Percentiles rank a stretch among this genome's conserved stretches.
Evolutionary conservation across 164 flowering plant genomes (phyloP).

Genomic region (Magnolia officinalis): DNA sequence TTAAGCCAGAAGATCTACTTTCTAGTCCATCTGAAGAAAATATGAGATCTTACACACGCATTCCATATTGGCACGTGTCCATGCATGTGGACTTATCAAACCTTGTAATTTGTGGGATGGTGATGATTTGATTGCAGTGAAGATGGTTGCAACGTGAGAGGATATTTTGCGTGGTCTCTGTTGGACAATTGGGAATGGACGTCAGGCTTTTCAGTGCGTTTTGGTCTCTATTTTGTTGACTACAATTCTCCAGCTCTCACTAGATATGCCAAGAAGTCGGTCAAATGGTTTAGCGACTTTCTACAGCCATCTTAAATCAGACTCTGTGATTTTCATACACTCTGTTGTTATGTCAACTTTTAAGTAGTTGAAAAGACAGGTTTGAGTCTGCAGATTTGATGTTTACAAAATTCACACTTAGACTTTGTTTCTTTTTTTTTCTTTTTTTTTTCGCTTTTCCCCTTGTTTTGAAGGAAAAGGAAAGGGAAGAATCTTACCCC

Average conservation of each 20-base stretch:
- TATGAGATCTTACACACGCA: neutral
- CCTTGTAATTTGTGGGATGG: neutral
- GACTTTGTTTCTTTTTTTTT: too few species aligned
- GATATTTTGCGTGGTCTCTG: slow-evolving; percentile 85
- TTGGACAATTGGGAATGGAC: slow-evolving; percentile 94
- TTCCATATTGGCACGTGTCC: neutral
- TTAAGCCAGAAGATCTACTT: neutral
- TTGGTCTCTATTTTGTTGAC: slow-evolving; percentile 79
- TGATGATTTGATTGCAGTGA: slow-evolving; percentile 39
- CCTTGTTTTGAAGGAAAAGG: too few species aligned
- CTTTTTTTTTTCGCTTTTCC: too few species aligned
- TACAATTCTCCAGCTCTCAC: slow-evolving; percentile 62
- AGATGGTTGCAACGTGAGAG: slow-evolving; percentile 62
- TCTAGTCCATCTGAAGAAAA: neutral
- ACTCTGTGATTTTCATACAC: neutral
- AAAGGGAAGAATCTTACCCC: too few species aligned
- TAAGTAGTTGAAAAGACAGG: neutral
- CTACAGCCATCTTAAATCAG: slow-evolving; percentile 14
- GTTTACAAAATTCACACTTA: too few species aligned
- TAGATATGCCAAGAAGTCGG: slow-evolving; percentile 75
- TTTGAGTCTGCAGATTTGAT: neutral
- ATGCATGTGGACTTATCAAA: neutral
- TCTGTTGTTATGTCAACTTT: neutral
- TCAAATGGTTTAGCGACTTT: slow-evolving; percentile 52
- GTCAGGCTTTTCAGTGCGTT: slow-evolving; percentile 59